Evolutionary conservation across 169 alveolate species (phyloP), one percentile per base, ranked within the genome.

Genomic region (Theileria sp.): DNA sequence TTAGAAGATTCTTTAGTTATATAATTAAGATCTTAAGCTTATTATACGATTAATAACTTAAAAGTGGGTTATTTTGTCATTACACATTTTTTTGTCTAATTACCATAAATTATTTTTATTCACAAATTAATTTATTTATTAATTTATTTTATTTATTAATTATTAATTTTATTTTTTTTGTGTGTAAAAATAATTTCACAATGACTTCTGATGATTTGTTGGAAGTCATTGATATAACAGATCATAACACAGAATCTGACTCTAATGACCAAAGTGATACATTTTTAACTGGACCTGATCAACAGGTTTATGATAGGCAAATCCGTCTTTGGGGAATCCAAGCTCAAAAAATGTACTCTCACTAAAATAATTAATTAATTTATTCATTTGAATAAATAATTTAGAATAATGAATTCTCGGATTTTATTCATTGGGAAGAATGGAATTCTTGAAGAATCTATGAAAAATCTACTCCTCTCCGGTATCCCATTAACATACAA

Each of bases 261-360:
- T 21, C 4, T 3, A 9, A 66, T 66, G 25, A 3, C 1, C 75
- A 21, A 38, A 44, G 5, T 13, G 75, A 66, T 23, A 19, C 30
- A 8, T 7, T n/a, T 32, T 71, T 71, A 71, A 15, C 79, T 5
- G 30, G 19, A 19, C 60, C 82, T 50, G 89, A 87, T 23, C 74
- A 67, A 61, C 72, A 66, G 77, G 60, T 90, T 23, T 90, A 80
- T 69, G 94, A 90, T 70, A 86, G 94, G 10, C 94, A 90, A 86
- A 82, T 90, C 32, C 75, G 94, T 25, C 87, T 90, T 36, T 90
- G 94, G 94, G 94, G 94, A 10, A 81, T 90, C n/a, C 84, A 90
- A 61, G 92, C 89, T 3, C 94, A 90, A 54, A 85, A 87, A 54
- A 77, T 60, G 84, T 77, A 23, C 10, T 66, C 28, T 66, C 17